phyloP scores from a whole-genome alignment of 2,329 filamentous ascomycete species.

The Xylariaceae sp. region DNA sequence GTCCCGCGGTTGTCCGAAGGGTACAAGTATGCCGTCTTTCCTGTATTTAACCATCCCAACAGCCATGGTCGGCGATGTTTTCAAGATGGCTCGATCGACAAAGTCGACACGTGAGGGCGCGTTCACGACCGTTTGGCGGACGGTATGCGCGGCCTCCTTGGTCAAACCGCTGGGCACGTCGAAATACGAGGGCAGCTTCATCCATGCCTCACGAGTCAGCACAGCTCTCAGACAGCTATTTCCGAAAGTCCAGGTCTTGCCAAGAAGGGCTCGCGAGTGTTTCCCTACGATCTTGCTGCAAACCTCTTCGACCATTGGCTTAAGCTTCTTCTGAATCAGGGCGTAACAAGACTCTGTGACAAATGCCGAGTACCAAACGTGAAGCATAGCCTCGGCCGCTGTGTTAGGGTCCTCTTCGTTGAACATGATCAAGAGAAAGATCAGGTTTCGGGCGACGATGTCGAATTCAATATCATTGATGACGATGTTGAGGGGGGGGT shows the following conservation, averaged over 20 bases:
- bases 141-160: not conserved
- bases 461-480: constrained; percentile 7
- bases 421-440: constrained; percentile 5
- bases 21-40: constrained; percentile 2
- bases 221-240: not conserved
- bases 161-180: not conserved
- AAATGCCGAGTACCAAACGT: constrained; percentile 9
- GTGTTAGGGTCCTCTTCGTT: not conserved
- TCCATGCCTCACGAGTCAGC: constrained; percentile 3
- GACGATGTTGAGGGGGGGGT: constrained; percentile 5
- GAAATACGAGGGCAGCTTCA: constrained; percentile 1
- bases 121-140: constrained; percentile 1
- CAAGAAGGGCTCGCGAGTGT: not conserved
- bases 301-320: constrained; percentile 2
- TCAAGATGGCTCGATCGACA: not conserved
- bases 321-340: constrained; percentile 4
- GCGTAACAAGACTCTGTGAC: not conserved
- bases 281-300: not conserved
- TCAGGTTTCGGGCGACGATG: constrained; percentile 4
- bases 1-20: constrained; percentile 2
- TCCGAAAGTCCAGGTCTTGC: constrained; percentile 7
- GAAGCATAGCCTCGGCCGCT: constrained; percentile 1
- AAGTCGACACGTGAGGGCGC: not conserved
- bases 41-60: constrained; percentile 2
- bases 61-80: not conserved